Evolutionary conservation across 306 rosid genomes (phyloP), one percentile per base, ranked within the genome.

Genomic region (Vachellia pachyceras): DNA sequence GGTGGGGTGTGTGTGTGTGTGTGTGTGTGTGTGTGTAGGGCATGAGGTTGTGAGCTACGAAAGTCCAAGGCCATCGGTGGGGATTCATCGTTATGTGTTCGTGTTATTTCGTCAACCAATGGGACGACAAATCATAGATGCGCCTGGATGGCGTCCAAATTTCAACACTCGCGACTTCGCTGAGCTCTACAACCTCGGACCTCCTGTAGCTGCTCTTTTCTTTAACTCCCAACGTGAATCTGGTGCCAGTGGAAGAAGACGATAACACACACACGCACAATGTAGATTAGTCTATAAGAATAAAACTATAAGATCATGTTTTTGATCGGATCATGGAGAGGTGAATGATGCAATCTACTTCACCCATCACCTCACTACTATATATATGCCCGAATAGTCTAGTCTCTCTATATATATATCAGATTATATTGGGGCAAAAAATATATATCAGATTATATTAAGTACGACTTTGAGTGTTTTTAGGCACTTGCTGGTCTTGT

Each of bases 101-200:
- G 86, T 89, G 69, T 49, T 93, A 52, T 93, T 90, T 22, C 85
- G 90, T 5, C 97, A 93, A 29, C 0, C 79, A 18, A 37, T 18
- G 17, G 84, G 93, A 25, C 84, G 97, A 79, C 91, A 90, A 60
- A 84, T 81, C 0, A 77, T 93, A 46, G 82, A 86, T 12, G 90
- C 94, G 42, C 97, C 97, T 0, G 91, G 93, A 11, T 91, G 97
- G 97, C 94, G 97, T 49, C 90, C 85, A 23, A 91, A 93, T 69
- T 93, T 93, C 77, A 89, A 85, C 79, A 91, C 94, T 0, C 80
- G 64, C 85, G 94, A 90, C 78, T 93, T 93, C n/a, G 91, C 93
- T 9, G 88, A 88, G 82, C 79, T 89, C 67, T 90, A 91, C 65
- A 89, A 93, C 79, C 94, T 93, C 10, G 97, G 97, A 33, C 67